A percentile compares a stretch with the other conserved stretches of the same genome.
phyloP scores from a whole-genome alignment of 2,329 filamentous ascomycete genomes.

The Botryosphaeria agaves region DNA sequence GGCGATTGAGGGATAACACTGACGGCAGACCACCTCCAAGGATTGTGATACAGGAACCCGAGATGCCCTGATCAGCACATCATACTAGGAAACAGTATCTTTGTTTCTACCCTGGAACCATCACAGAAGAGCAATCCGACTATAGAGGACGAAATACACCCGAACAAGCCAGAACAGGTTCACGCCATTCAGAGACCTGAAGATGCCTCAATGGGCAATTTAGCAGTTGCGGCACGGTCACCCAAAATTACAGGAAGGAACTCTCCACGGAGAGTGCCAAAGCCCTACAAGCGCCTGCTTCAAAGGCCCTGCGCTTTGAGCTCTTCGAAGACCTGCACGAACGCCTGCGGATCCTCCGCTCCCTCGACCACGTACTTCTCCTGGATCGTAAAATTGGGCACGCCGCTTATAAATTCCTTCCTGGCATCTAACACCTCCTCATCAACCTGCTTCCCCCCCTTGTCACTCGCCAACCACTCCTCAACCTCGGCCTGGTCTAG shows the following conservation, averaged over 20 bases:
- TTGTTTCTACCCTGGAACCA: too few relatives aligned
- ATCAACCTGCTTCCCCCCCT: constrained; percentile 27
- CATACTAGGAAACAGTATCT: too few relatives aligned
- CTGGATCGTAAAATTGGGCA: constrained; percentile 62
- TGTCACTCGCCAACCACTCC: constrained; percentile 25
- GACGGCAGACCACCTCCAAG: background rate
- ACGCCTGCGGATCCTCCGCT: constrained; percentile 51
- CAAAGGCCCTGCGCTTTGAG: constrained; percentile 31
- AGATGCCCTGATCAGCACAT: too few relatives aligned
- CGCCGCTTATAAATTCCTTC: constrained; percentile 41
- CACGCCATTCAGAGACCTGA: background rate
- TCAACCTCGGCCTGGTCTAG: constrained; percentile 23
- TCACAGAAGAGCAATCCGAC: too few relatives aligned
- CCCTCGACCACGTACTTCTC: constrained; percentile 49
- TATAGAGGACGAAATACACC: too few relatives aligned
- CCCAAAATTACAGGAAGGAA: background rate
- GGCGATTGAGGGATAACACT: background rate
- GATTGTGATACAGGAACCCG: too few relatives aligned
- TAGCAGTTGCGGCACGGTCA: background rate
- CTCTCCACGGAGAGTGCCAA: background rate
- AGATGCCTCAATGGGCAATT: background rate
- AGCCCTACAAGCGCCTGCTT: too few relatives aligned
- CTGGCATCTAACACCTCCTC: constrained; percentile 27
- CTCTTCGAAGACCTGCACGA: constrained; percentile 47
- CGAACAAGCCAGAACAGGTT: background rate